These are phyloP conservation scores for Cystofilobasidium ferigula DNA, from an alignment of 768 basidiomycete genomes.

Conservation along the genomic window DNA sequence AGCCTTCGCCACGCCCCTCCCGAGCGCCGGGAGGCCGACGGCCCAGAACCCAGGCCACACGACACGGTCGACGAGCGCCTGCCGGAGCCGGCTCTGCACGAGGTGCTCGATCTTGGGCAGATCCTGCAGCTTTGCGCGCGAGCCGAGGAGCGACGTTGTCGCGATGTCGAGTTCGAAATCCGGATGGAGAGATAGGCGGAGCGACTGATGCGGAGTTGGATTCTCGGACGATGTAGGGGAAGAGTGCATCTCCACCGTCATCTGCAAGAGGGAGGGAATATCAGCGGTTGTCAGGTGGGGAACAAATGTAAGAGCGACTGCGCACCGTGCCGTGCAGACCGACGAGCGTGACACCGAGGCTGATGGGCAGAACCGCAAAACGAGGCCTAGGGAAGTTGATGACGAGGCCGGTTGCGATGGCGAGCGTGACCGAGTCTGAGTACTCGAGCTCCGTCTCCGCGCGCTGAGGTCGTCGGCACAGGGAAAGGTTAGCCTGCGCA, in stretches of 20 bases:
- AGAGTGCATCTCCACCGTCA: slow-evolving; percentile 22
- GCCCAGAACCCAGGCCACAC: slow-evolving; percentile 45
- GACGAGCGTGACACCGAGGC: slow-evolving; percentile 70
- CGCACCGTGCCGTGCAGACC: slow-evolving; percentile 68
- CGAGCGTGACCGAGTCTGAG: slow-evolving; percentile 64
- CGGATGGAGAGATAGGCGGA: slow-evolving; percentile 66
- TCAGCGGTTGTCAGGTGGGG: slow-evolving; percentile 64
- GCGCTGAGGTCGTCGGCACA: slow-evolving; percentile 48
- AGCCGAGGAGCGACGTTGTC: slow-evolving; percentile 85
- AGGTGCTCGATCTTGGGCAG: slow-evolving; percentile 95
- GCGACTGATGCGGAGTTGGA: slow-evolving; percentile 48
- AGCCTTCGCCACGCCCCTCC: not conserved
- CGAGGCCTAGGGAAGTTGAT: slow-evolving; percentile 43
- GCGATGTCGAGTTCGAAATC: slow-evolving; percentile 77
- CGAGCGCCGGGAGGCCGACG: slow-evolving; percentile 25
- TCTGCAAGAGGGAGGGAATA: slow-evolving; percentile 61
- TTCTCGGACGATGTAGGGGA: slow-evolving; percentile 28
- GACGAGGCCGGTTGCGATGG: slow-evolving; percentile 32
- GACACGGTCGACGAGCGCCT: slow-evolving; percentile 42
- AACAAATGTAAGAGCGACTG: slow-evolving; percentile 39
- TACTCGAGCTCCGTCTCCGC: slow-evolving; percentile 77
- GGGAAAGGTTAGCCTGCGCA: not conserved
- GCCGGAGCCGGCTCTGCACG: slow-evolving; percentile 70
- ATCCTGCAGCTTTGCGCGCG: slow-evolving; percentile 91
- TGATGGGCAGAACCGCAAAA: slow-evolving; percentile 47